Conservation (phyloP, 2,329 filamentous ascomycete genomes). For the Pseudonectria foliicola region DNA sequence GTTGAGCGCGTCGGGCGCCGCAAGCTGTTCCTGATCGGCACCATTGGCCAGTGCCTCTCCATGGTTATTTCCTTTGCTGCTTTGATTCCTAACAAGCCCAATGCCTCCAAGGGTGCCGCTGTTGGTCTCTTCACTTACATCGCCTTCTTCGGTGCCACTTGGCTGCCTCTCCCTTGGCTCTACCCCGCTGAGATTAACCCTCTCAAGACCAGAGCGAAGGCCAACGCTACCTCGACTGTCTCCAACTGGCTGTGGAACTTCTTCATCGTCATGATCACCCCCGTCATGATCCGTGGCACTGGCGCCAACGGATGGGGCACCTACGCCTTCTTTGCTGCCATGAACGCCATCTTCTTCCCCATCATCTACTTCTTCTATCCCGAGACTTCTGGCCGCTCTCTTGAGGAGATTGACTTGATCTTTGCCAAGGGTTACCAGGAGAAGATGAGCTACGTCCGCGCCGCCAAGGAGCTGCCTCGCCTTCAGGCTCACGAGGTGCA, state of each 20-base stretch:
- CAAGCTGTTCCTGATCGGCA: constrained; percentile 38
- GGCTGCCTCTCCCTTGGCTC: constrained; percentile 57
- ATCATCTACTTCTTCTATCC: constrained; percentile 43
- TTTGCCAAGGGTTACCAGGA: constrained; percentile 54
- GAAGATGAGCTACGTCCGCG: constrained; percentile 52
- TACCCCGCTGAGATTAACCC: constrained; percentile 50
- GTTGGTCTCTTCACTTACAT: constrained; percentile 65
- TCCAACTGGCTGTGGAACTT: constrained; percentile 51
- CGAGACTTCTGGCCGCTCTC: constrained; percentile 33
- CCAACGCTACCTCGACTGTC: constrained; percentile 49
- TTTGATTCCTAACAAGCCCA: constrained; percentile 57
- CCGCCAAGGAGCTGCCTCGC: constrained; percentile 49
- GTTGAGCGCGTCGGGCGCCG: constrained; percentile 39
- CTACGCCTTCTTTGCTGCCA: constrained; percentile 41
- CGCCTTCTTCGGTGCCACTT: constrained; percentile 59
- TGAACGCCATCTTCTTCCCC: constrained; percentile 45
- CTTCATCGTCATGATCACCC: constrained; percentile 54
- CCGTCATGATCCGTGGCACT: constrained; percentile 53
- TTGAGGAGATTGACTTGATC: constrained; percentile 53
- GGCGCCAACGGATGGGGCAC: constrained; percentile 37
- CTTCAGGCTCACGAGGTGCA: constrained; percentile 46
- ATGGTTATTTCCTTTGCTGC: constrained; percentile 55
- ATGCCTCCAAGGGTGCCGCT: constrained; percentile 59
- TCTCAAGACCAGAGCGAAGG: constrained; percentile 38
- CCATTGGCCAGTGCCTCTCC: constrained; percentile 42